Evolutionary conservation across 108 stramenopile species (phyloP), one percentile per base, ranked within the genome.

Genomic region (Skeletonema potamos): DNA sequence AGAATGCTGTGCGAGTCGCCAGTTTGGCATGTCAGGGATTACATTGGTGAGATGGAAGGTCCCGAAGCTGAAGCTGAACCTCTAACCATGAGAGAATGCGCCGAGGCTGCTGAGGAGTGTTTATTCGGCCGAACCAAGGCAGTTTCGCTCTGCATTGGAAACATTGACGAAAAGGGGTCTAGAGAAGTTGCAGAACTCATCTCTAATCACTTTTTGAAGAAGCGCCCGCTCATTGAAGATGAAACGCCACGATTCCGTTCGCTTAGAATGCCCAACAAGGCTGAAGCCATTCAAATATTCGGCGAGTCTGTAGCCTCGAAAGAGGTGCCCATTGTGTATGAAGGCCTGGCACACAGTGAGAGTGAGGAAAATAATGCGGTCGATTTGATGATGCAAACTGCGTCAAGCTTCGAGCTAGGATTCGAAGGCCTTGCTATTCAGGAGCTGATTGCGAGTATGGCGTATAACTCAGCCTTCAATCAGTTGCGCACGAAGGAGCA

Each of bases 401-500:
- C 86, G 27, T 82, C 80, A 26, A 89, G 89, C 56, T 68, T 68
- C 13, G 78, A 81, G 27, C 58, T 95, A 27, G 92, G 89, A 17
- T 90, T 79, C 58, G 86, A 90, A 76, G 94, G 94, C 6, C 71
- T 90, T 27, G 90, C 87, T 18, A 73, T 89, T 18, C 73, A 92
- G 27, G 89, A 92, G 64, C 65, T 95, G 56, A 89, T 95, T 41
- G 68, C 81, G 39, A 86, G 85, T 30, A 85, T 95, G 68, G 90
- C 92, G 8, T 93, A 92, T 74, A 90, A 87, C 70, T 89, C 88
- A 54, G 94, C 94, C 29, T 95, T 88, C 81, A 90, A 86, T 67
- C 86, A 88, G 62, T 72, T 95, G 28, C 74, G 94, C 13, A 95
- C 94, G 5, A 89, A 89, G 64, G 92, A 95, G 65, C 94, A 95